Evolutionary conservation across 108 stramenopile genomes (phyloP), one percentile per base, ranked within the genome.

Genomic region (Pelagomonas calceolata): DNA sequence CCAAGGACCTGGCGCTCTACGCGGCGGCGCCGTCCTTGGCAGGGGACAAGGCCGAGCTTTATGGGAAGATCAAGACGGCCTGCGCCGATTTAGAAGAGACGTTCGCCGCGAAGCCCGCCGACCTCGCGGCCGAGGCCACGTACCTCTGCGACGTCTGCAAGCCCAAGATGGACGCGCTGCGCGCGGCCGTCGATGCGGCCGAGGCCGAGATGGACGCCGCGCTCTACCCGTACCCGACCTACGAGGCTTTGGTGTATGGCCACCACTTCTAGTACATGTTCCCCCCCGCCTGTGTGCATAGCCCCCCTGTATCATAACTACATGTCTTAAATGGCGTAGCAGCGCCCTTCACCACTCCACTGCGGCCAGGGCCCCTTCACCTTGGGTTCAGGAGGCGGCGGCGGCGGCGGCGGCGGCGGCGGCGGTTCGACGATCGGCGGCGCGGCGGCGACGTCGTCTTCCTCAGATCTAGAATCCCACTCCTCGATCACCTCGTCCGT

Each of bases 221-320:
- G 9, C 30, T 68, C 67, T 78, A 68, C 68, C 67, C 73, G 17
- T 69, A 68, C 46, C 72, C 78, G n/a, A 73, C 78, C 32, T 78
- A 78, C 73, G 67, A 74, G 44, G 74, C 74, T 21, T 14, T 78
- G 32, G 69, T 78, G 64, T 78, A 70, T 26, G 30, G 18, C 16
- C 26, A 44, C 30, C 32, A 60, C 69, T 45, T 36, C 68, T 37
- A 37, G 68, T 14, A 30, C 18, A 68, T 18, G 67, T 37, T 29
- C 12, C 35, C 35, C 30, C 29, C 12, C 21, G 67, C 26, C 21
- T 68, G 21, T n/a, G n/a, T n/a, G n/a, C n/a, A n/a, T n/a, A n/a
- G n/a, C n/a, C n/a, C n/a, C n/a, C n/a, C n/a, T n/a, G n/a, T n/a
- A n/a, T n/a, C n/a, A n/a, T n/a, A n/a, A n/a, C n/a, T n/a, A n/a